phyloP scores from a whole-genome alignment of 805 yeast genomes.

The Pichia deserticola region DNA sequence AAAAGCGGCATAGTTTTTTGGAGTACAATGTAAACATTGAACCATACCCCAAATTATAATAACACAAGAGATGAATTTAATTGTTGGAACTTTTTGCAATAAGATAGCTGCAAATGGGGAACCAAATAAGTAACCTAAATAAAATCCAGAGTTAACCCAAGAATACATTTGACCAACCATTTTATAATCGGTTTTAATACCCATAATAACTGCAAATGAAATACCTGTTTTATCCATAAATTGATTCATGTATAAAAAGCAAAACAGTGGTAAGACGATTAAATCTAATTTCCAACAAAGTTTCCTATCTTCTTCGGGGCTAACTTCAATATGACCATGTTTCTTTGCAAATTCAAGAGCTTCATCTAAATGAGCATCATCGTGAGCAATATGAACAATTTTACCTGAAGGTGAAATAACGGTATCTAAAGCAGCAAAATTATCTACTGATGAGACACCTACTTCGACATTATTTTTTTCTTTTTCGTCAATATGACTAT shows the following conservation, averaged over 20 bases:
- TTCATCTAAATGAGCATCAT: constrained; percentile 10
- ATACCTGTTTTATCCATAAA: constrained; percentile 36
- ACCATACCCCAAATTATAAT: constrained; percentile 29
- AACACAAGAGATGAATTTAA: constrained; percentile 24
- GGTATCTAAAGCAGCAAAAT: constrained; percentile 5
- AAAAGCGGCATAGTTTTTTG: constrained; percentile 27
- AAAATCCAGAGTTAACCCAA: constrained; percentile 35
- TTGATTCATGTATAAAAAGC: constrained; percentile 24
- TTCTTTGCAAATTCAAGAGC: constrained; percentile 9
- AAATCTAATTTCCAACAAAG: constrained; percentile 27
- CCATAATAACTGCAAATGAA: constrained; percentile 40
- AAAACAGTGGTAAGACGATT: constrained; percentile 27
- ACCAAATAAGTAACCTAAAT: constrained; percentile 34
- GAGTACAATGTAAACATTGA: constrained; percentile 24
- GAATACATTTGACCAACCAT: constrained; percentile 41
- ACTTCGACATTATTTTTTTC: neutral
- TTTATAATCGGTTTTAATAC: constrained; percentile 32
- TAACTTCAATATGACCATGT: constrained; percentile 9
- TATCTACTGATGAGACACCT: constrained; percentile 3
- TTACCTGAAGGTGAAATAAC: constrained; percentile 11
- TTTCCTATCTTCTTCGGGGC: constrained; percentile 3
- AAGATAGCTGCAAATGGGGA: neutral
- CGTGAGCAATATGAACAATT: constrained; percentile 11
- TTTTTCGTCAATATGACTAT: neutral
- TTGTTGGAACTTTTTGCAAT: constrained; percentile 31